Percentiles rank a stretch among this genome's conserved stretches.
phyloP scores from a whole-genome alignment of 768 basidiomycete species.

The Russula vinacea region DNA sequence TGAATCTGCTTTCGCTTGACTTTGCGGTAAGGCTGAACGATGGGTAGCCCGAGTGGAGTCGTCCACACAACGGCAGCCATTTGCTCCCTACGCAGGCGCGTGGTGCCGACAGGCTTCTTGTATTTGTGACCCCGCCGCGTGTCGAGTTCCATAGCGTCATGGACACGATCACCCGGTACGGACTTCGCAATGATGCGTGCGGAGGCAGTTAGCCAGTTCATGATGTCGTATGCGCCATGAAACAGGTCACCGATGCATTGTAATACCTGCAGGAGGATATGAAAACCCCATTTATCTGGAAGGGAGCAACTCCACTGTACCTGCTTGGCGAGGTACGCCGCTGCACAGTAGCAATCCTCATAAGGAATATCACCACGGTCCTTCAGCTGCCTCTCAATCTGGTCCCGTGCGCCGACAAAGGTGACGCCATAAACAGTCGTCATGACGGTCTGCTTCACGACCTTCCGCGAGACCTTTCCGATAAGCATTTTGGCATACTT shows the following conservation, averaged over 20 bases:
- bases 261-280: constrained; percentile 49
- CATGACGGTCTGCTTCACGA: constrained; percentile 99
- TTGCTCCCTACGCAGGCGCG: constrained; percentile 70
- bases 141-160: constrained; percentile 41
- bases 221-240: constrained; percentile 86
- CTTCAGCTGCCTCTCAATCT: constrained; percentile 86
- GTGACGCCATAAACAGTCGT: constrained; percentile 99
- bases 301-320: constrained; percentile 38
- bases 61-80: constrained; percentile 98
- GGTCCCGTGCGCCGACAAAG: constrained; percentile 88
- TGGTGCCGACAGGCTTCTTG: constrained; percentile 31
- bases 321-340: constrained; percentile 78
- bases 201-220: constrained; percentile 82
- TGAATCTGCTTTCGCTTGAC: constrained; percentile 74
- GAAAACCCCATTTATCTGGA: not conserved
- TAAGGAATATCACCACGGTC: constrained; percentile 68
- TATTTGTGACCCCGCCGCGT: constrained; percentile 14
- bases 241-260: constrained; percentile 88
- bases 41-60: constrained; percentile 89
- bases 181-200: constrained; percentile 85
- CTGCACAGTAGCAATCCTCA: constrained; percentile 69
- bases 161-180: constrained; percentile 67
- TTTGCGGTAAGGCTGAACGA: constrained; percentile 95
- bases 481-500: constrained; percentile 56
- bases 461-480: constrained; percentile 85